These are phyloP conservation scores for Draba incana DNA, from an alignment of 345 rosid genomes.

Conservation along the genomic window DNA sequence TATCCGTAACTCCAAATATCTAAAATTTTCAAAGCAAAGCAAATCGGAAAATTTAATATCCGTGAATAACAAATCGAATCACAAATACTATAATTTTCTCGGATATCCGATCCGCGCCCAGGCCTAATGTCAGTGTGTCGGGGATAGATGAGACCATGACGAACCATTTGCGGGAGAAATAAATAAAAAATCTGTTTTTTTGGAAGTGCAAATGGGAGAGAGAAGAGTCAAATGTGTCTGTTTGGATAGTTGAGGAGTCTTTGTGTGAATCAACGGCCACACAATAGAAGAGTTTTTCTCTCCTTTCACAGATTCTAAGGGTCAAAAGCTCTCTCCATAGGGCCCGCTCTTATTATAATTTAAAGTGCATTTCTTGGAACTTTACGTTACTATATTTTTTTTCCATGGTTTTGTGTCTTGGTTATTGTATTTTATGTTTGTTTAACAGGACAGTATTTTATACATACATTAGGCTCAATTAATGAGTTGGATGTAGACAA, in stretches of 20 bases:
- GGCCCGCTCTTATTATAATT: slow-evolving; percentile 11
- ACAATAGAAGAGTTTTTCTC: slow-evolving; percentile 29
- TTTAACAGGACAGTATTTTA: background rate
- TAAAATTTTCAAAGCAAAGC: too few relatives aligned
- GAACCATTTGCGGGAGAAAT: slow-evolving; percentile 15
- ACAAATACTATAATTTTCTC: too few relatives aligned
- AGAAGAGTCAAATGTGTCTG: slow-evolving; percentile 47
- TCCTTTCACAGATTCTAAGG: slow-evolving; percentile 47
- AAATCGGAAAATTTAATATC: too few relatives aligned
- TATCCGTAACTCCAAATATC: too few relatives aligned
- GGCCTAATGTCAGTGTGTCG: slow-evolving; percentile 39
- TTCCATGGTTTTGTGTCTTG: background rate
- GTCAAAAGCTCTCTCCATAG: slow-evolving; percentile 40
- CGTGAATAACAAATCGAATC: too few relatives aligned
- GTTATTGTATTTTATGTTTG: background rate
- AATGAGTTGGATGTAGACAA: background rate
- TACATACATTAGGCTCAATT: background rate
- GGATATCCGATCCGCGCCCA: too few relatives aligned
- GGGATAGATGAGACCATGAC: slow-evolving; percentile 38
- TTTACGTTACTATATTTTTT: background rate
- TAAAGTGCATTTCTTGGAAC: slow-evolving; percentile 32
- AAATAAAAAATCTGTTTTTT: slow-evolving; percentile 12
- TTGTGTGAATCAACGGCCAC: slow-evolving; percentile 24
- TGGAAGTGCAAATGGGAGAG: slow-evolving; percentile 19
- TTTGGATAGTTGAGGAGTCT: slow-evolving; percentile 54